These are phyloP conservation scores for Trypanosoma theileri DNA, from an alignment of 208 protist species.

Conservation along the genomic window DNA sequence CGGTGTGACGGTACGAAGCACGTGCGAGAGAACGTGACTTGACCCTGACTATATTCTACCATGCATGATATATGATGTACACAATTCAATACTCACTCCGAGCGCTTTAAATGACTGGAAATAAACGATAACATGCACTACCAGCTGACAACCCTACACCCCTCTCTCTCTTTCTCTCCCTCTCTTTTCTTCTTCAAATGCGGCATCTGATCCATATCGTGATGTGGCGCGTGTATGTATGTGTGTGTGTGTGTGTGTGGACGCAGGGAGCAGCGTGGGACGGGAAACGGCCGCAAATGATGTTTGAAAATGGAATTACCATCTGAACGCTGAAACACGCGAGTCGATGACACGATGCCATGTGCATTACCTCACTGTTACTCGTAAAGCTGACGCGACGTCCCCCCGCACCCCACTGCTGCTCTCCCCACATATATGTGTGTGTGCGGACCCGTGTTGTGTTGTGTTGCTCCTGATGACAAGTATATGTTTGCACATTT, in stretches of 20 bases:
- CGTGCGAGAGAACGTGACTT: slow-evolving; percentile 18
- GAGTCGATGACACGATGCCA: slow-evolving; percentile 22
- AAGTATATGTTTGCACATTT: slow-evolving; percentile 22
- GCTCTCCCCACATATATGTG: background rate
- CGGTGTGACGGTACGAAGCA: slow-evolving; percentile 35
- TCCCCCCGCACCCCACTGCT: background rate
- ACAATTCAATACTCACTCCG: slow-evolving; percentile 33
- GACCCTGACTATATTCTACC: background rate
- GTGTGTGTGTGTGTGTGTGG: background rate
- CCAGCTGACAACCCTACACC: slow-evolving; percentile 30
- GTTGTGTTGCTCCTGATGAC: slow-evolving; percentile 8
- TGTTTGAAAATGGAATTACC: slow-evolving; percentile 36
- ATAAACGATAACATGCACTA: slow-evolving; percentile 33
- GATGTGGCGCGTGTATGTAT: no score
- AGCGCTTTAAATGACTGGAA: slow-evolving; percentile 23
- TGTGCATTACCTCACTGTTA: slow-evolving; percentile 39
- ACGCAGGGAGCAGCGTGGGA: background rate
- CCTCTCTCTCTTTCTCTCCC: no score
- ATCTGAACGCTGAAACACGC: slow-evolving; percentile 25
- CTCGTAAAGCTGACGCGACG: slow-evolving; percentile 32
- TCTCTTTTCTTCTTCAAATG: background rate
- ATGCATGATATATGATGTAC: slow-evolving; percentile 14
- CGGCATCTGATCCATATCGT: no score
- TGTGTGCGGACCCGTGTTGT: no score
- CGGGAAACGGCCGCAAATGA: background rate